phyloP scores from a whole-genome alignment of 2,329 filamentous ascomycete genomes.

The Sporothrix variecibatus region DNA sequence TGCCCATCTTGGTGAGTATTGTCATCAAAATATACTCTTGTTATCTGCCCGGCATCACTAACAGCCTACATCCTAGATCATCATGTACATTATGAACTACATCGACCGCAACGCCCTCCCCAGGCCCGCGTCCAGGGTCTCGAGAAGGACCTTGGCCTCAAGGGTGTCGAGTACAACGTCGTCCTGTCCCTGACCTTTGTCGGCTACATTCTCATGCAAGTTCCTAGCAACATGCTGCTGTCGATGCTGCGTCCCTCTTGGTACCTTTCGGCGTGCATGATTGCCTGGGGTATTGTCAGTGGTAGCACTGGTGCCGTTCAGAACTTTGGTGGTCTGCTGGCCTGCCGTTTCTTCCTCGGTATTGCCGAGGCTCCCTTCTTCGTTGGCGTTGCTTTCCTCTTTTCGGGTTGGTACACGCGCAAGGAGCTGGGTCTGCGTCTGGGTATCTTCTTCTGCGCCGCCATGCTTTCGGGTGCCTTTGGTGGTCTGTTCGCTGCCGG shows the following conservation, averaged over 20 bases:
- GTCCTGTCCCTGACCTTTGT: slow-evolving; percentile 41
- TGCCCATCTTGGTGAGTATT: background rate
- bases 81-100: slow-evolving; percentile 67
- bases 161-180: slow-evolving; percentile 44
- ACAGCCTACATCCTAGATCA: slow-evolving; percentile 19
- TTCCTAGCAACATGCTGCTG: slow-evolving; percentile 51
- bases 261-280: slow-evolving; percentile 39
- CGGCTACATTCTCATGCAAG: slow-evolving; percentile 35
- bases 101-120: slow-evolving; percentile 43
- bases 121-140: slow-evolving; percentile 48
- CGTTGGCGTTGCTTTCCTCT: slow-evolving; percentile 37
- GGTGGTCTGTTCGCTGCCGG: slow-evolving; percentile 60
- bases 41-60: background rate
- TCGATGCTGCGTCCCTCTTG: slow-evolving; percentile 47
- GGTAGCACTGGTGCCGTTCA: slow-evolving; percentile 28
- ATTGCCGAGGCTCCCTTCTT: slow-evolving; percentile 21
- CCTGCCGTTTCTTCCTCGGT: slow-evolving; percentile 22
- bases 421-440: slow-evolving; percentile 57
- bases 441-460: slow-evolving; percentile 60
- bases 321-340: slow-evolving; percentile 25
- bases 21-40: background rate
- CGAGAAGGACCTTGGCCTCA: slow-evolving; percentile 45
- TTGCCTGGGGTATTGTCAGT: slow-evolving; percentile 36
- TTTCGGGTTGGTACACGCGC: slow-evolving; percentile 68
- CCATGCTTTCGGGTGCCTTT: slow-evolving; percentile 62